A percentile compares a stretch with the other conserved stretches of the same genome.
Conservation (phyloP, 139 green algal species). For the Chlorella vulgaris region DNA sequence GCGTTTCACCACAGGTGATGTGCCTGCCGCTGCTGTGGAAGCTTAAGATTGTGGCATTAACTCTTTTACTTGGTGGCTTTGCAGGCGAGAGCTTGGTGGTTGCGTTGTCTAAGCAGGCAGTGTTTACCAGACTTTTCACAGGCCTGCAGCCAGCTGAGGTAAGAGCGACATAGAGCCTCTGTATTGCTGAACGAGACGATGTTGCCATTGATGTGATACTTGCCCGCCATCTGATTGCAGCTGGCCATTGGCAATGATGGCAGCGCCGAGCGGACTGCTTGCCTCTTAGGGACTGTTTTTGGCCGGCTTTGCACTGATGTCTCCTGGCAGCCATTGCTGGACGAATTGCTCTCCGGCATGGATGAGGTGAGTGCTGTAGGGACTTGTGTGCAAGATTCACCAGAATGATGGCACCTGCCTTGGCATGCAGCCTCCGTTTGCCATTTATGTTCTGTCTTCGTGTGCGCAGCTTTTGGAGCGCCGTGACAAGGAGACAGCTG, state of each 20-base stretch:
- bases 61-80: not conserved
- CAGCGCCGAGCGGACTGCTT: not conserved
- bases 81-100: not conserved
- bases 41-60: not conserved
- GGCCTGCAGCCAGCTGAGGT: not conserved
- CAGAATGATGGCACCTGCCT: too few species aligned
- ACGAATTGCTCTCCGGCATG: not conserved
- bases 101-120: not conserved
- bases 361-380: conserved; percentile 23
- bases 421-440: too few species aligned
- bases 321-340: not conserved
- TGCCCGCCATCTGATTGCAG: not conserved
- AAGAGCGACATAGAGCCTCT: not conserved
- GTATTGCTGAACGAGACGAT: not conserved
- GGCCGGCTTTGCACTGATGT: not conserved
- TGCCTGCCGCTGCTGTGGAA: not conserved
- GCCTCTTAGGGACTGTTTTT: not conserved
- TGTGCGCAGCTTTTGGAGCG: conserved; percentile 5
- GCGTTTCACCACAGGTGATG: not conserved
- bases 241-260: not conserved
- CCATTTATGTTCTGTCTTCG: not conserved
- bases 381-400: too few species aligned
- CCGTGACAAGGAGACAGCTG: not conserved
- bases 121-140: not conserved
- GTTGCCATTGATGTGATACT: not conserved